Evolutionary conservation across 805 yeast genomes (phyloP).

Genomic region (Candida pseudofarinosa): DNA sequence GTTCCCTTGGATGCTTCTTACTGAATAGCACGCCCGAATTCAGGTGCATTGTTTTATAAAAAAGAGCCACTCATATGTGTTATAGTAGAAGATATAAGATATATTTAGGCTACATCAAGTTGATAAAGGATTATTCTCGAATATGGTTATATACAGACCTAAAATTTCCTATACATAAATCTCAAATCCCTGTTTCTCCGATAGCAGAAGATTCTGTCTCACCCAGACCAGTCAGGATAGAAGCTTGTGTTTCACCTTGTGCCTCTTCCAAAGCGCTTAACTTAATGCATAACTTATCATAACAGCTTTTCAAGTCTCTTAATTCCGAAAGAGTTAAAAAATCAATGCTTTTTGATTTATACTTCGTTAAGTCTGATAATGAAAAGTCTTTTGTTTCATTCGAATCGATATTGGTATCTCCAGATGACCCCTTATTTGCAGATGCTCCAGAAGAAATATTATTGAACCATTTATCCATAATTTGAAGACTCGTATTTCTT

Average conservation of each 20-base stretch:
- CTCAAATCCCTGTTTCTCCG: background rate
- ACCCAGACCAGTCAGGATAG: background rate
- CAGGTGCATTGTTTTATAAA: background rate
- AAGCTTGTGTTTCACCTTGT: conserved; percentile 1
- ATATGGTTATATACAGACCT: background rate
- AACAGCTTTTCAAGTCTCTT: conserved; percentile 26
- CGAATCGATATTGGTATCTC: background rate
- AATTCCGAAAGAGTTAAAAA: conserved; percentile 32
- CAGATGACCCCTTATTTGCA: background rate
- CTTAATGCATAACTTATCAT: conserved; percentile 34
- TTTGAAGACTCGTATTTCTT: conserved; percentile 36
- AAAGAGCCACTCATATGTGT: background rate
- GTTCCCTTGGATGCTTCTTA: conserved; percentile 7
- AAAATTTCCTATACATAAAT: background rate
- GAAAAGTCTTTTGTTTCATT: background rate
- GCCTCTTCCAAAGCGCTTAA: conserved; percentile 6
- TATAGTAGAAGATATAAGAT: background rate
- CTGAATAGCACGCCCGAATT: background rate
- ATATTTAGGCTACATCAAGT: background rate
- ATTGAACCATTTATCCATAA: conserved; percentile 43
- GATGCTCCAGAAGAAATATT: conserved; percentile 16
- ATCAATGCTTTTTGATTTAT: conserved; percentile 33
- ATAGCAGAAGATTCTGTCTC: background rate
- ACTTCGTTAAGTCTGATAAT: conserved; percentile 10
- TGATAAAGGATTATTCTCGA: conserved; percentile 1